Base-by-base conservation (phyloP, 139 green algal species). In the Limnomonas spitsbergensis region DNA sequence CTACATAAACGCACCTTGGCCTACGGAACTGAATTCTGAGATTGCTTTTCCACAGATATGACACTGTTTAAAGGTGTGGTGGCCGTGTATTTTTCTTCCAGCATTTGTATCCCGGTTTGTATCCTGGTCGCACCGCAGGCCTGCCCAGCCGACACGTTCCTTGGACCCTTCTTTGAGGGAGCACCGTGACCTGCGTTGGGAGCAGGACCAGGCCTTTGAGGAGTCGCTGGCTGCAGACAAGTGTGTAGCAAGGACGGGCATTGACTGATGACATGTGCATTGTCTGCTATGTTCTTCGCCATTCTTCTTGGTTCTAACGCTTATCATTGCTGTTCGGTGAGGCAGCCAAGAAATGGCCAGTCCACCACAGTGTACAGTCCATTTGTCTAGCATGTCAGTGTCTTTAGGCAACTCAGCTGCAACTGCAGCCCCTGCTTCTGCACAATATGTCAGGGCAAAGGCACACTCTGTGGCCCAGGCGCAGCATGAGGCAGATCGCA, bases 151-250 rank as follows among this genome's bases (percentile, higher is more conserved):
- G 26, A 66, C 72, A 71, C 34, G 38, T 27, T 9, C 71, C 76
- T 32, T 80, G 66, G 42, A 72, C 38, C 82, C 89, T 0, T 74
- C 70, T 4, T 38, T 87, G 56, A 24, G 40, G 24, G 88, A 82
- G 52, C 56, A 83, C 34, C 80, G 87, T 27, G 56, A 67, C n/a
- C 38, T 93, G n/a, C 74, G 84, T 7, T 79, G 80, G 37, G 90
- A 96, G 81, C 90, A 94, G 84, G 92, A 96, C 74, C 52, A 66
- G 24, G 89, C 89, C 3, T 96, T 90, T 67, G 78, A 95, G 75
- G 89, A 91, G 78, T 94, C 89, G 2, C 79, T 94, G 14, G 80
- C 81, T 37, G 66, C 78, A 2, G 87, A 91, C 77, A 86, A 81
- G 87, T 93, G 47, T 20, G 47, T 61, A 20, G 47, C 20, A 14